Percentiles rank a stretch among this genome's conserved stretches.
These are phyloP conservation scores for Russula olivacea DNA, from an alignment of 768 basidiomycete species.

Conservation along the genomic window DNA sequence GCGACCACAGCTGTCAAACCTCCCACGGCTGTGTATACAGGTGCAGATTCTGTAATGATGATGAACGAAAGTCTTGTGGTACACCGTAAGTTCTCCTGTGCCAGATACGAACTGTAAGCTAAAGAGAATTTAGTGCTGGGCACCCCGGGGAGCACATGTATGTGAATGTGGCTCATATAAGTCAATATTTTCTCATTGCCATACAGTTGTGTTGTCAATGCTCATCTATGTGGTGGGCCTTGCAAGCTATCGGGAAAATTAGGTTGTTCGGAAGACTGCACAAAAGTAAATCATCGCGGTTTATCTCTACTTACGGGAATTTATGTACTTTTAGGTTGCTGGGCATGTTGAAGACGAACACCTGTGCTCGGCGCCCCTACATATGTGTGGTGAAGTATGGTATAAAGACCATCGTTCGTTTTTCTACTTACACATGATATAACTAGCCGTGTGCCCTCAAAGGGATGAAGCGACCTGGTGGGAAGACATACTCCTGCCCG, in stretches of 20 bases:
- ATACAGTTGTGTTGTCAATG: slow-evolving; percentile 40
- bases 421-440: background rate
- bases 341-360: slow-evolving; percentile 46
- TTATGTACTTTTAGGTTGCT: slow-evolving; percentile 35
- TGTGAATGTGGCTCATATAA: slow-evolving; percentile 14
- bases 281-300: slow-evolving; percentile 36
- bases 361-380: slow-evolving; percentile 46
- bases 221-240: slow-evolving; percentile 50
- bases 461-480: slow-evolving; percentile 3
- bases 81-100: slow-evolving; percentile 37
- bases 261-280: slow-evolving; percentile 50
- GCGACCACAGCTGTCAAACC: slow-evolving; percentile 46
- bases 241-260: slow-evolving; percentile 43
- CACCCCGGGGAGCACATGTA: slow-evolving; percentile 53
- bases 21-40: slow-evolving; percentile 40
- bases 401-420: too few relatives aligned
- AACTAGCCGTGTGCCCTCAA: slow-evolving; percentile 22
- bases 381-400: slow-evolving; percentile 52
- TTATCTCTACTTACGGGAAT: background rate
- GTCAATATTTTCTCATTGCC: background rate
- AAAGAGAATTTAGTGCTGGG: slow-evolving; percentile 40
- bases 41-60: slow-evolving; percentile 42
- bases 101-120: background rate
- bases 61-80: slow-evolving; percentile 36
- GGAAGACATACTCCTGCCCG: slow-evolving; percentile 18